Base-by-base conservation (phyloP, 164 flowering plant genomes). In the Vitis vinifera region DNA sequence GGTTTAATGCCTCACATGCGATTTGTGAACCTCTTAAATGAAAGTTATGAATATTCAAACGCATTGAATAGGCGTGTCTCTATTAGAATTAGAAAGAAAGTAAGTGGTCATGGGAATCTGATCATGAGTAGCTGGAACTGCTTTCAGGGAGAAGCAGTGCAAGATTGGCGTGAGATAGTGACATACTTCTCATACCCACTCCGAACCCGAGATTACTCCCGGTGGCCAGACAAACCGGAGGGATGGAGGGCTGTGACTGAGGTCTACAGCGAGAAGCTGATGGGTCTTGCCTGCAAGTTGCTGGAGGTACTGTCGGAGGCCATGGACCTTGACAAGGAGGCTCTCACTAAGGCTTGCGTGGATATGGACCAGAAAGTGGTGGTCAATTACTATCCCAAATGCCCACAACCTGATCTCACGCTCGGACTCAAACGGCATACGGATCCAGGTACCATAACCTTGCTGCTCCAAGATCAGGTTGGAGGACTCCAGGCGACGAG, bases 341-440 rank as follows among this genome's bases (percentile, higher is more conserved):
- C 95, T 0, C 71, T 92, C 53, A 88, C 88, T 3, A 84, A 90
- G 68, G 95, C 95, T 4, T 90, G 97, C 51, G 89, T 90, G 16
- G 93, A 90, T 57, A 89, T 92, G 95, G 97, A 92, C 78, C 96
- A 90, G 72, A 92, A 92, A 62, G 84, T 90, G 37, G 92, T 90
- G 10, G 85, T 92, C 8, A 92, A 92, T 62, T 90, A 71, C 80
- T 92, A 92, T 71, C 97, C 97, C 0, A 88, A 84, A 61, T 92
- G 95, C 70, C 97, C 97, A 4, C 87, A 92, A 62, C 97, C 95
- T 0, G 94, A 90, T 65, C 87, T 92, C 58, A 90, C 97, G 0
- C 90, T 92, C 8, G 95, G 97, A 8, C 90, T 92, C 66, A 92
- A 90, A 81, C 87, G 96, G 14, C 97, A 92, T 80, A 90, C 97